Evolutionary conservation across 202 grass and related monocot species (phyloP), one percentile per base, ranked within the genome.

Genomic region (Eragrostis tef): DNA sequence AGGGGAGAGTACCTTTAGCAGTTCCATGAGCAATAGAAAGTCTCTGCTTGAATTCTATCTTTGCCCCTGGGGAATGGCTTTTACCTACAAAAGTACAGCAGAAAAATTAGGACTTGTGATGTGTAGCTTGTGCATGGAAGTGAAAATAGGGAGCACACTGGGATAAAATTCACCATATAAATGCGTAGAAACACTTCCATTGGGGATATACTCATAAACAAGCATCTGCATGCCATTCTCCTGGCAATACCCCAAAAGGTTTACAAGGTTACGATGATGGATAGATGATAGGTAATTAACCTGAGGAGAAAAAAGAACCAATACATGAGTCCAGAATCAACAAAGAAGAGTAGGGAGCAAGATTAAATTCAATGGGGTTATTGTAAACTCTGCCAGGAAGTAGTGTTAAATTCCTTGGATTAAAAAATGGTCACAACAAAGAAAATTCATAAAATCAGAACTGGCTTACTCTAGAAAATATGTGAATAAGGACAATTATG

Each of bases 1-100:
- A 71, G 13, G 47, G 31, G 21, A 54, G 68, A 74, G 1, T 54
- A 90, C 96, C 96, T 95, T 96, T 99, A 60, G 96, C 93, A 69
- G 92, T 73, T 67, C 96, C 90, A 93, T 88, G 87, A 73, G 96
- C 96, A 87, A 99, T 86, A 20, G 78, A 91, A 88, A 99, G 93
- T 75, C 93, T 89, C 65, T 99, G 87, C 84, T 96, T 99, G 85
- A 99, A 99, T 90, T 99, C 96, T 80, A 95, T 65, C 77, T 67
- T 95, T 70, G 31, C 63, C 54, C 66, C 82, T 81, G 85, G 66
- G 68, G 82, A 44, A 77, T 87, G 74, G 79, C 77, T 29, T 4
- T 70, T 61, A 54, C 89, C 96, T 99, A 34, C 36, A 79, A 21
- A 83, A 54, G 6, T 67, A 52, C 26, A 52, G 46, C 52, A 73